phyloP scores from a whole-genome alignment of 768 basidiomycete species.

The Termitomyces heimii region DNA sequence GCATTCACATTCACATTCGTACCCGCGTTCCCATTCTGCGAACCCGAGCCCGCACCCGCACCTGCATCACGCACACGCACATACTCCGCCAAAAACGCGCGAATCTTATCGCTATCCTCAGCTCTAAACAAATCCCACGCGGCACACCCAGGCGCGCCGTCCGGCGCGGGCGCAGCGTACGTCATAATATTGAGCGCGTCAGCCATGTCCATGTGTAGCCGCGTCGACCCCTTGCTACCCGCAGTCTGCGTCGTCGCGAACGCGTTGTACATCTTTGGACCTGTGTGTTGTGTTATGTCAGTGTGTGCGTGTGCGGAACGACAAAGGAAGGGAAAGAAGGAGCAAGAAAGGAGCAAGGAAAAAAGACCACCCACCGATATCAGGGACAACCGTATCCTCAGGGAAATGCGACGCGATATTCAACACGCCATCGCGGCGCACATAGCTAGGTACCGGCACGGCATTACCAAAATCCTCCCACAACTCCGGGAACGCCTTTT shows the following conservation, averaged over 20 bases:
- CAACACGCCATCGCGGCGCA: slow-evolving; percentile 82
- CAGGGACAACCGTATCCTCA: slow-evolving; percentile 68
- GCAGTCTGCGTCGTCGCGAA: slow-evolving; percentile 61
- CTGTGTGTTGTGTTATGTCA: slow-evolving; percentile 26
- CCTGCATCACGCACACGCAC: background rate
- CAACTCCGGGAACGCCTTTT: slow-evolving; percentile 73
- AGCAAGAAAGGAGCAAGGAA: too few relatives aligned
- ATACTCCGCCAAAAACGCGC: slow-evolving; percentile 58
- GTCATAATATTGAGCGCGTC: slow-evolving; percentile 93
- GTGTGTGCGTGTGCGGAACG: too few relatives aligned
- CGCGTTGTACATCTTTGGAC: slow-evolving; percentile 95
- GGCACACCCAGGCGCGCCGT: slow-evolving; percentile 72
- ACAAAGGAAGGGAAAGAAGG: slow-evolving; percentile 3
- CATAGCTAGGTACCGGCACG: slow-evolving; percentile 85
- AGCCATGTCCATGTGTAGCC: slow-evolving; percentile 92
- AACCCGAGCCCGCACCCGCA: background rate
- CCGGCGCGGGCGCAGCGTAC: slow-evolving; percentile 48
- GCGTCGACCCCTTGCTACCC: slow-evolving; percentile 79
- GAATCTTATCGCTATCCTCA: slow-evolving; percentile 73
- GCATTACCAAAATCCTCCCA: slow-evolving; percentile 80
- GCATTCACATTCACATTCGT: background rate
- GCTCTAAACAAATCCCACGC: slow-evolving; percentile 90
- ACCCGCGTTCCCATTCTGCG: background rate
- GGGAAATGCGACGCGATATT: slow-evolving; percentile 93
- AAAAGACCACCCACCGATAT: slow-evolving; percentile 50